A percentile compares a stretch with the other conserved stretches of the same genome.
Conservation (phyloP, 768 basidiomycete species). For the Rhodocollybia butyracea region DNA sequence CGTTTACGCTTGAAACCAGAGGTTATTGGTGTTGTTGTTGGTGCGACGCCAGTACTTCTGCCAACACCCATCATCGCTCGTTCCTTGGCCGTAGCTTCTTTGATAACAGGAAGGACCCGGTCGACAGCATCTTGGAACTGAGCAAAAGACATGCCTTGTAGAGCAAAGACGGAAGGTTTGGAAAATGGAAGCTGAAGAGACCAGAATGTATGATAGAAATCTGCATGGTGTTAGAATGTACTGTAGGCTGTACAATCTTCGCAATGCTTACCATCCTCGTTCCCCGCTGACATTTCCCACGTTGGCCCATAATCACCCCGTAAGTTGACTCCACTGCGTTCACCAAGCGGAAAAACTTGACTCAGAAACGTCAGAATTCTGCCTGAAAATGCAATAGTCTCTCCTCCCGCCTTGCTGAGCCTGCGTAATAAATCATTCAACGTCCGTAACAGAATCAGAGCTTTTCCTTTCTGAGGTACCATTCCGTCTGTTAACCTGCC, state of each 20-base stretch:
- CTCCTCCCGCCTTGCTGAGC: constrained; percentile 81
- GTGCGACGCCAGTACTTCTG: constrained; percentile 23
- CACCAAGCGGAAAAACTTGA: constrained; percentile 81
- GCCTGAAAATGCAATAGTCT: constrained; percentile 78
- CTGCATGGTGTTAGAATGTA: constrained; percentile 27
- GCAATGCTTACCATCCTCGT: constrained; percentile 37
- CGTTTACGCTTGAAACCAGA: constrained; percentile 61
- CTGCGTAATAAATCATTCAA: constrained; percentile 86
- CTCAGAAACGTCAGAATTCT: constrained; percentile 86
- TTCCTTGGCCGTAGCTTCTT: constrained; percentile 85
- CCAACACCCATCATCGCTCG: constrained; percentile 84
- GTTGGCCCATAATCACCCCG: constrained; percentile 81
- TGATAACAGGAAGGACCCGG: constrained; percentile 74
- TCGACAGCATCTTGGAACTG: constrained; percentile 70
- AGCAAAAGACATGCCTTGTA: constrained; percentile 38
- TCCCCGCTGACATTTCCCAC: constrained; percentile 46
- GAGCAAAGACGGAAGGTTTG: constrained; percentile 66
- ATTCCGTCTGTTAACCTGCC: constrained; percentile 70
- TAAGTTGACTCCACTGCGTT: constrained; percentile 89
- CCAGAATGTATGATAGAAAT: constrained; percentile 90
- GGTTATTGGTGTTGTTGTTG: background rate
- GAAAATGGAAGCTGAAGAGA: constrained; percentile 84
- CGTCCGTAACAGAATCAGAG: constrained; percentile 77
- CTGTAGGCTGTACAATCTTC: constrained; percentile 15
- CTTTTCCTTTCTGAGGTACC: constrained; percentile 86